Evolutionary conservation across 768 basidiomycete species (phyloP).

Genomic region (Leccinum imitatum): DNA sequence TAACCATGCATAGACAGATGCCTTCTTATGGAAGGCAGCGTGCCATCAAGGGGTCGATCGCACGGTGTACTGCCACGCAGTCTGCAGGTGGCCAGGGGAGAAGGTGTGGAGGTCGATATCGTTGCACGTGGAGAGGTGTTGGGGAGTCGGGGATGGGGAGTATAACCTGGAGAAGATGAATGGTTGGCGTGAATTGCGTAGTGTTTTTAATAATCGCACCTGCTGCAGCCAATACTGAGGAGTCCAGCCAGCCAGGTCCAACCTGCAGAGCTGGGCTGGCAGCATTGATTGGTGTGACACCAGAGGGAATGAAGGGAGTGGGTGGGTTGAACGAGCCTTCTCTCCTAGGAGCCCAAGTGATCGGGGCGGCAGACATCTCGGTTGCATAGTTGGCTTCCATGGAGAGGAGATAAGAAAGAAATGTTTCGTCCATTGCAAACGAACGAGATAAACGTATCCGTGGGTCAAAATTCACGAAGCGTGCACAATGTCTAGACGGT

Average conservation of each 20-base stretch:
- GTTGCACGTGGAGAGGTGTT: background rate
- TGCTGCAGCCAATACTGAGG: background rate
- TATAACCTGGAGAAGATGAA: slow-evolving; percentile 1
- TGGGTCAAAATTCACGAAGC: background rate
- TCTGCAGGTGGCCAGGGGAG: background rate
- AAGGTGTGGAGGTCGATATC: background rate
- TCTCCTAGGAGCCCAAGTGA: background rate
- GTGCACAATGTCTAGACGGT: background rate
- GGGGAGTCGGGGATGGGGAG: background rate
- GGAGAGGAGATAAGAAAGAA: background rate
- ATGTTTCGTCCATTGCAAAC: background rate
- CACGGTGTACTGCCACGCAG: background rate
- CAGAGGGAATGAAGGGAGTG: background rate
- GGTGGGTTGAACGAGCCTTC: background rate
- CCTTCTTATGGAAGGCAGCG: background rate
- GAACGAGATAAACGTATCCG: background rate
- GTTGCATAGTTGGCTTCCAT: background rate
- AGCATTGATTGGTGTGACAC: background rate
- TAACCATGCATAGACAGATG: slow-evolving; percentile 9
- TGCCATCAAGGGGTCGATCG: slow-evolving; percentile 2
- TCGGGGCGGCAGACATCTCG: background rate
- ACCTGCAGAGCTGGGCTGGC: background rate
- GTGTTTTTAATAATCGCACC: background rate
- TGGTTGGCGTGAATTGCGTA: background rate
- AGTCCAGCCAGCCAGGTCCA: slow-evolving; percentile 1